Conservation (phyloP, 768 basidiomycete species). For the Suillus clintonianus region DNA sequence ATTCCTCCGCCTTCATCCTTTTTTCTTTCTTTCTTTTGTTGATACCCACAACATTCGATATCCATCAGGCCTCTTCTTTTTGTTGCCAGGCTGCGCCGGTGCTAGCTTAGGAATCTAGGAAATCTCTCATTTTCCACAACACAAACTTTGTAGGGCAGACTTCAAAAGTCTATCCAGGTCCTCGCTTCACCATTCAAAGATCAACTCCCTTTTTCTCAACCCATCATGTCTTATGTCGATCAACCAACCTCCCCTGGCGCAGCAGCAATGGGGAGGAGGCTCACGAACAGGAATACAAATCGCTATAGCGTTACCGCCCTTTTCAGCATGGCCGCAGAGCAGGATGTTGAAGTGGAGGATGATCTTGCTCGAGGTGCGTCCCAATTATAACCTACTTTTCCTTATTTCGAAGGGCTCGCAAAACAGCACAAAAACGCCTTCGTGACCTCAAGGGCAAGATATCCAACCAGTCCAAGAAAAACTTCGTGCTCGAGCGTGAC, state of each 20-base stretch:
- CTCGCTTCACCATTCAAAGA: slow-evolving; percentile 6
- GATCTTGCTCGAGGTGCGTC: slow-evolving; percentile 87
- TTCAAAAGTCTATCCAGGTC: slow-evolving; percentile 10
- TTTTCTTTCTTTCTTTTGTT: slow-evolving; percentile 19
- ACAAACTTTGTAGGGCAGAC: background rate
- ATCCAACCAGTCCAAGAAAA: slow-evolving; percentile 99
- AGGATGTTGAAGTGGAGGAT: slow-evolving; percentile 97
- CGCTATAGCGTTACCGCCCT: slow-evolving; percentile 94
- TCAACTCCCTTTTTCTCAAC: background rate
- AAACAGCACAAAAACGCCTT: slow-evolving; percentile 90
- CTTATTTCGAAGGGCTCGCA: background rate
- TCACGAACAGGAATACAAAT: slow-evolving; percentile 93
- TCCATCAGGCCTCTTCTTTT: slow-evolving; percentile 18
- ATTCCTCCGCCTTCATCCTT: slow-evolving; percentile 10
- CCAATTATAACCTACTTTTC: background rate
- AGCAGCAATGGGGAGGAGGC: slow-evolving; percentile 67
- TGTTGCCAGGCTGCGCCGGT: slow-evolving; percentile 39
- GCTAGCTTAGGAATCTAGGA: slow-evolving; percentile 32
- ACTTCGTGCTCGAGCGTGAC: slow-evolving; percentile 98
- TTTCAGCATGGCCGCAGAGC: slow-evolving; percentile 98
- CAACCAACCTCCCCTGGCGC: slow-evolving; percentile 62
- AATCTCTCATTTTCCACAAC: background rate
- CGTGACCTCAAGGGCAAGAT: slow-evolving; percentile 96
- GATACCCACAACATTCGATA: slow-evolving; percentile 38
- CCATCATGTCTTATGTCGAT: slow-evolving; percentile 61